Base-by-base conservation (phyloP, 192 early-diverging fungal genomes). In the Backusella circina region DNA sequence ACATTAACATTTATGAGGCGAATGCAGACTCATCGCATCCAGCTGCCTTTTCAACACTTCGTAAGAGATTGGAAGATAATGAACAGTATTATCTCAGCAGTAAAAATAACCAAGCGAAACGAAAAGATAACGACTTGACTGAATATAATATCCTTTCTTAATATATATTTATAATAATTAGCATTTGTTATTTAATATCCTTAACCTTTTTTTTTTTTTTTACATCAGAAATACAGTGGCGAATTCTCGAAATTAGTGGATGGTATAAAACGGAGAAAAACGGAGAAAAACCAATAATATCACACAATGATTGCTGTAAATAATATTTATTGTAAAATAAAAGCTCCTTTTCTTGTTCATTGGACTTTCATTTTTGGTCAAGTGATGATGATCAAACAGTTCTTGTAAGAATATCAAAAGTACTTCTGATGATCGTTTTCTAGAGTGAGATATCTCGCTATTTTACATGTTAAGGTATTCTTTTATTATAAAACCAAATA, bases 11-110 rank as follows among this genome's bases (percentile, higher is more conserved):
- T 0, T 86, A 80, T 71, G 84, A 84, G 57, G 80, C 84, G 18
- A 87, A 87, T 57, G 67, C 74, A 13, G 86, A 87, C 37, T 83
- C 86, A 0, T 61, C 68, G 0, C n/a, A 82, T 12, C 75, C 86
- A 3, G 50, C 67, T 15, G 39, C 67, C 5, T 30, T 44, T 33
- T 36, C 28, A 16, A 15, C n/a, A 21, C 65, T 80, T 18, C 15
- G 54, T 3, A 44, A 70, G 26, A 38, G 26, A 36, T 31, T 80
- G 36, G n/a, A 37, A 1, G 15, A 47, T 5, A 50, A 21, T 23
- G 78, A 79, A 30, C 50, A 66, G 31, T 64, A 23, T 0, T 5
- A 54, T 26, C 26, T 70, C 1, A 35, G 50, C 9, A 30, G 47
- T 16, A 72, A 54, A 41, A 21, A 61, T 12, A 28, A 2, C n/a